Conservation (phyloP, 1,139 yeast genomes). For the Scheffersomyces cryptocercus region DNA sequence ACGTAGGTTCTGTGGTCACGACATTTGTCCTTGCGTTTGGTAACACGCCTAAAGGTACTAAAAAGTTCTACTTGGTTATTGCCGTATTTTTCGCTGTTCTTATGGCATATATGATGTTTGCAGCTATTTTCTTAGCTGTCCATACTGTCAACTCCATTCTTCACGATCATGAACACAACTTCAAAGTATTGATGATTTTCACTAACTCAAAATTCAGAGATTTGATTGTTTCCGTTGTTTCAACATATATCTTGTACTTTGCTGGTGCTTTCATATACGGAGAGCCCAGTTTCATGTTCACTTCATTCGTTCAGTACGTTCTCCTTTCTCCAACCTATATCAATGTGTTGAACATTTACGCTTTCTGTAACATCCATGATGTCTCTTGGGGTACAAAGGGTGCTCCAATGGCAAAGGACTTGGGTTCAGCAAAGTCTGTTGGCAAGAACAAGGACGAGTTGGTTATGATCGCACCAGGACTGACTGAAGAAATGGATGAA, state of each 20-base stretch:
- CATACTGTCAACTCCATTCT: conserved; percentile 54
- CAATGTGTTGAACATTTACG: conserved; percentile 77
- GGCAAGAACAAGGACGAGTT: conserved; percentile 62
- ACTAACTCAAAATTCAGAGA: conserved; percentile 74
- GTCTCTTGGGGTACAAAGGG: conserved; percentile 90
- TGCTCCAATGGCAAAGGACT: conserved; percentile 59
- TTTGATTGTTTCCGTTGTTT: conserved; percentile 77
- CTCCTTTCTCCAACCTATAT: conserved; percentile 74
- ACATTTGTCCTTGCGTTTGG: conserved; percentile 30
- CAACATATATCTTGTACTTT: conserved; percentile 82
- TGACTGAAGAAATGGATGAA: conserved; percentile 60
- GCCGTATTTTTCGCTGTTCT: conserved; percentile 25
- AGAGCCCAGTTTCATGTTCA: conserved; percentile 79
- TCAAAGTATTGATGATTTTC: conserved; percentile 50
- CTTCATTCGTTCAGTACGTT: conserved; percentile 70
- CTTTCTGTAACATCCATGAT: conserved; percentile 84
- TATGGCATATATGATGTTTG: conserved; percentile 43
- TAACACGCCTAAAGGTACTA: conserved; percentile 28
- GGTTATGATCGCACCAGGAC: conserved; percentile 67
- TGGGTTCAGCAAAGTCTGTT: conserved; percentile 66
- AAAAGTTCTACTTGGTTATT: conserved; percentile 21
- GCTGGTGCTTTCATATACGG: conserved; percentile 73
- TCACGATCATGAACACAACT: conserved; percentile 41
- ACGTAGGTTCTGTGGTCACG: conserved; percentile 24
- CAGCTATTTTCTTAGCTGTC: conserved; percentile 82